These are phyloP conservation scores for Phaffomyces opuntiae DNA, from an alignment of 805 yeast genomes.

Conservation along the genomic window DNA sequence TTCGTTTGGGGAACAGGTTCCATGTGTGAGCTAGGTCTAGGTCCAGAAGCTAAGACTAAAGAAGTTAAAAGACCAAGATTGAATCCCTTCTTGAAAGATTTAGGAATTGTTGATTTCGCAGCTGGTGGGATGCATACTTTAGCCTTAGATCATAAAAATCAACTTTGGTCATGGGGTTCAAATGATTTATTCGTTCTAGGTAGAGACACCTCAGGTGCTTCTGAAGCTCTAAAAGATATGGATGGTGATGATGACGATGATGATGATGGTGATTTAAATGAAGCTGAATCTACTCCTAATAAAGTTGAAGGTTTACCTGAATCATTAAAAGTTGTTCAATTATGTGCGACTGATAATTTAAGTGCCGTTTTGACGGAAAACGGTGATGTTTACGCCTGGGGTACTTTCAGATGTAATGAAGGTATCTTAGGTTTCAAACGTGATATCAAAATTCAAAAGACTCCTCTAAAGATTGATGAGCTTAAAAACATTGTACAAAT, in stretches of 20 bases:
- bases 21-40: constrained; percentile 97
- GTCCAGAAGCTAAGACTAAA: constrained; percentile 84
- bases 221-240: constrained; percentile 61
- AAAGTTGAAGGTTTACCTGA: constrained; percentile 61
- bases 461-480: constrained; percentile 57
- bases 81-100: constrained; percentile 68
- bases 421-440: constrained; percentile 82
- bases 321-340: constrained; percentile 56
- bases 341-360: constrained; percentile 89
- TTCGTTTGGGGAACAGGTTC: constrained; percentile 96
- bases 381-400: constrained; percentile 97
- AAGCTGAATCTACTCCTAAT: constrained; percentile 83
- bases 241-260: constrained; percentile 53
- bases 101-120: constrained; percentile 76
- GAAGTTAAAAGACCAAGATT: constrained; percentile 95
- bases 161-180: constrained; percentile 98
- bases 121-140: constrained; percentile 95
- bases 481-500: constrained; percentile 69
- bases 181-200: constrained; percentile 92
- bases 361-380: constrained; percentile 72
- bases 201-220: constrained; percentile 65
- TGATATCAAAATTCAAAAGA: constrained; percentile 52
- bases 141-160: constrained; percentile 69
- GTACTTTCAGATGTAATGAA: constrained; percentile 90
- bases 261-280: constrained; percentile 78